Evolutionary conservation across 1,139 yeast species (phyloP).

Genomic region (Eremothecium coryli): DNA sequence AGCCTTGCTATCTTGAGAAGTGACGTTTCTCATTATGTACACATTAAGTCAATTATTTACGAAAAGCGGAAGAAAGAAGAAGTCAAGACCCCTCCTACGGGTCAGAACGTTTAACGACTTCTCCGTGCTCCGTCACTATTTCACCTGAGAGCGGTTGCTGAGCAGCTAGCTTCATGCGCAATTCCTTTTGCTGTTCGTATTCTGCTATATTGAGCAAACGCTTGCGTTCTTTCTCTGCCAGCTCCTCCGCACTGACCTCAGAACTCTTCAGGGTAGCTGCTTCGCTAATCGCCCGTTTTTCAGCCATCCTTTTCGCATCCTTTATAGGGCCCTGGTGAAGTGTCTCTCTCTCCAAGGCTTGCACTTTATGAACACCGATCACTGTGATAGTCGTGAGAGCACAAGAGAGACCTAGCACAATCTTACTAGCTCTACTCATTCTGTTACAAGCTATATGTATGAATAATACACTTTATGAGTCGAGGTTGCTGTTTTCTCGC

Average conservation of each 20-base stretch:
- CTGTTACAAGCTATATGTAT: background rate
- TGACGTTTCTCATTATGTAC: too few relatives aligned
- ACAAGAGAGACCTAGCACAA: constrained; percentile 55
- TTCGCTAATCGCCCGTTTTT: constrained; percentile 36
- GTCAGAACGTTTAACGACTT: constrained; percentile 12
- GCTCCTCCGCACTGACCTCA: constrained; percentile 17
- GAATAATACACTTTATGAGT: too few relatives aligned
- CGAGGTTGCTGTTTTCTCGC: too few relatives aligned
- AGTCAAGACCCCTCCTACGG: too few relatives aligned
- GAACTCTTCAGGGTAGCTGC: constrained; percentile 25
- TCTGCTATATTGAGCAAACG: constrained; percentile 56
- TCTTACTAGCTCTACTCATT: constrained; percentile 70
- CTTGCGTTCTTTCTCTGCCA: constrained; percentile 32
- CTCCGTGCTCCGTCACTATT: constrained; percentile 27
- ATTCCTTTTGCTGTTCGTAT: constrained; percentile 63
- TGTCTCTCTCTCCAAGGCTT: constrained; percentile 56
- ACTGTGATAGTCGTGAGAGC: constrained; percentile 50
- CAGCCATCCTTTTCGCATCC: constrained; percentile 55
- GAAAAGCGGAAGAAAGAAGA: too few relatives aligned
- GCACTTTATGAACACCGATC: constrained; percentile 59
- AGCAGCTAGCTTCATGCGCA: constrained; percentile 52
- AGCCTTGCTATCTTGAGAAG: too few relatives aligned
- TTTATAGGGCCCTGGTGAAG: constrained; percentile 73
- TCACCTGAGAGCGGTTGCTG: constrained; percentile 59
- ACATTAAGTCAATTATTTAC: too few relatives aligned